phyloP scores from a whole-genome alignment of 805 yeast genomes.

The Kockiozyma suomiensis region DNA sequence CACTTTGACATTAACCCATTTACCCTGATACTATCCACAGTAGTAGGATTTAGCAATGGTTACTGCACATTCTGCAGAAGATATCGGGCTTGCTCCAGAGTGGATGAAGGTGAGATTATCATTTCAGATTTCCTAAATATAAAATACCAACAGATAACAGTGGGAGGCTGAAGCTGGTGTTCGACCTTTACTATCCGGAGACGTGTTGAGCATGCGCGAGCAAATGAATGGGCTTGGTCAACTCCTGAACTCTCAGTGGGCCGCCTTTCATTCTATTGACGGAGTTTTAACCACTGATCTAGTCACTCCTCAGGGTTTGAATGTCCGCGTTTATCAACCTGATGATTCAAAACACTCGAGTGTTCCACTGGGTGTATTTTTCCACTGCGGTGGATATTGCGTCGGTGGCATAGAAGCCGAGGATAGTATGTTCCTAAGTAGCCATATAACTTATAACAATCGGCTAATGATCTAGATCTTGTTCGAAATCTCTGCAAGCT shows the following conservation, averaged over 20 bases:
- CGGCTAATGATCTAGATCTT: constrained; percentile 6
- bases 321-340: constrained; percentile 12
- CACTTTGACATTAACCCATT: too few species aligned
- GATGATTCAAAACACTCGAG: constrained; percentile 1
- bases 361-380: constrained; percentile 16
- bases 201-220: constrained; percentile 11
- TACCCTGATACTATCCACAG: too few species aligned
- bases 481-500: constrained; percentile 13
- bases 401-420: constrained; percentile 11
- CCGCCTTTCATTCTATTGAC: background rate
- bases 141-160: background rate
- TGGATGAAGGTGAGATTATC: constrained; percentile 4
- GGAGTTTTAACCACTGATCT: constrained; percentile 6
- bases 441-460: too few species aligned
- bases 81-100: constrained; percentile 15
- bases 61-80: constrained; percentile 4
- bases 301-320: constrained; percentile 2
- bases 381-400: constrained; percentile 20
- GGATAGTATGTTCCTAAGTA: constrained; percentile 1
- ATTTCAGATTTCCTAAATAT: background rate
- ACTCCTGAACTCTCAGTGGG: constrained; percentile 6
- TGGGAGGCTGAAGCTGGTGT: constrained; percentile 3
- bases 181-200: constrained; percentile 14
- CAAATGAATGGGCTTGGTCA: constrained; percentile 10
- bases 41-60: too few species aligned